Percentiles rank a stretch among this genome's conserved stretches.
phyloP scores from a whole-genome alignment of 768 basidiomycete genomes.

The Guyanaporus albipodus region DNA sequence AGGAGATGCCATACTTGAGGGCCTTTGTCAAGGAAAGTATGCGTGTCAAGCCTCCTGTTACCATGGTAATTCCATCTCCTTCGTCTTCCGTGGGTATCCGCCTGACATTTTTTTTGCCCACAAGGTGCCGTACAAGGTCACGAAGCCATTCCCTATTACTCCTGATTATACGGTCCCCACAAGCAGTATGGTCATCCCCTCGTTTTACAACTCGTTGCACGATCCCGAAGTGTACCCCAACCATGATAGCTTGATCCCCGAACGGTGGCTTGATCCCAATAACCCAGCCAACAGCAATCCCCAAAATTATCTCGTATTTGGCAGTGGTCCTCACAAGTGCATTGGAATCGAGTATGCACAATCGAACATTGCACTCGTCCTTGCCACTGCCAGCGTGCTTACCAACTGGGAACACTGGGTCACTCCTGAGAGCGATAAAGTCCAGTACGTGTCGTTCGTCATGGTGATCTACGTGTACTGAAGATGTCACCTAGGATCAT shows the following conservation, averaged over 20 bases:
- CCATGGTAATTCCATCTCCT: conserved; percentile 61
- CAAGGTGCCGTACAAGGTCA: conserved; percentile 90
- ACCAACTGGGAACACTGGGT: conserved; percentile 85
- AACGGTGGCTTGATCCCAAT: conserved; percentile 89
- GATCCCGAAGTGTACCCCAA: conserved; percentile 85
- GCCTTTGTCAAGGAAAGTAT: conserved; percentile 94
- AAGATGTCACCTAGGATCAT: conserved; percentile 60
- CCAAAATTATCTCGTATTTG: conserved; percentile 95
- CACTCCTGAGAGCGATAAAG: conserved; percentile 75
- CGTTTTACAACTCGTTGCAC: conserved; percentile 89
- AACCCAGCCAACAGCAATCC: conserved; percentile 78
- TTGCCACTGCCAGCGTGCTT: conserved; percentile 76
- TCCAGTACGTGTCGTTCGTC: conserved; percentile 56
- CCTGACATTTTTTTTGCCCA: conserved; percentile 13
- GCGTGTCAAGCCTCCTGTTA: conserved; percentile 88
- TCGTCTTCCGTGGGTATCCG: not conserved
- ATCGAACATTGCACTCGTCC: conserved; percentile 83
- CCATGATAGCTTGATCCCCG: conserved; percentile 78
- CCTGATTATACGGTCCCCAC: conserved; percentile 89
- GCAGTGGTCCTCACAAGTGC: conserved; percentile 88
- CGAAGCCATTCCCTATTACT: conserved; percentile 87
- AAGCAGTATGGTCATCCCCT: conserved; percentile 92
- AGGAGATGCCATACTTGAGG: conserved; percentile 88
- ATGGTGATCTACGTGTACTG: not conserved
- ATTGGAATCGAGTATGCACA: conserved; percentile 91